Evolutionary conservation across 345 rosid genomes (phyloP).

Genomic region (Sonneratia alba): DNA sequence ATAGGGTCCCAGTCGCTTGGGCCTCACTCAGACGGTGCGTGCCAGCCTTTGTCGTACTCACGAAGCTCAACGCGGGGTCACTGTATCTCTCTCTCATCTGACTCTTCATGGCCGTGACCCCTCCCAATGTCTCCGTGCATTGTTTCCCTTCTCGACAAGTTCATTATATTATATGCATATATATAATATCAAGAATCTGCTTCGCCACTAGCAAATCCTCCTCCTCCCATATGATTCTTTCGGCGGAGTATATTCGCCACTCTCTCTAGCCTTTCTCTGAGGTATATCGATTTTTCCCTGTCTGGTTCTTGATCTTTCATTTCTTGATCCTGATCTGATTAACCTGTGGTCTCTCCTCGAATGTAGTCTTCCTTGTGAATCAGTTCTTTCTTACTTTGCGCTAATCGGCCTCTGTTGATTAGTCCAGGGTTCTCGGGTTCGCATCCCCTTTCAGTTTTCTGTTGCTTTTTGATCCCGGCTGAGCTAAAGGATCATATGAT

Average conservation of each 20-base stretch:
- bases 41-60: too few species aligned
- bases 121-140: too few species aligned
- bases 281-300: background rate
- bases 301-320: background rate
- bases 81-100: too few species aligned
- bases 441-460: background rate
- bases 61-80: too few species aligned
- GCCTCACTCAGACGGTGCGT: too few species aligned
- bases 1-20: too few species aligned
- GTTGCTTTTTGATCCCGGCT: background rate
- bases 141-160: too few species aligned
- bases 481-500: background rate
- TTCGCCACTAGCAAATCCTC: background rate
- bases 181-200: background rate
- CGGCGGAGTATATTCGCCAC: constrained; percentile 1
- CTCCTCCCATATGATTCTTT: background rate
- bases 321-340: background rate
- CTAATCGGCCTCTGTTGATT: background rate
- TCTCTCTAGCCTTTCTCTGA: background rate
- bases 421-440: background rate
- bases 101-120: too few species aligned
- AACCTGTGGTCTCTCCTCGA: too few species aligned
- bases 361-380: too few species aligned
- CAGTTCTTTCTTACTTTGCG: background rate
- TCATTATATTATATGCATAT: too few species aligned